These are phyloP conservation scores for Carpinus viminea DNA, from an alignment of 306 rosid genomes.

Conservation along the genomic window DNA sequence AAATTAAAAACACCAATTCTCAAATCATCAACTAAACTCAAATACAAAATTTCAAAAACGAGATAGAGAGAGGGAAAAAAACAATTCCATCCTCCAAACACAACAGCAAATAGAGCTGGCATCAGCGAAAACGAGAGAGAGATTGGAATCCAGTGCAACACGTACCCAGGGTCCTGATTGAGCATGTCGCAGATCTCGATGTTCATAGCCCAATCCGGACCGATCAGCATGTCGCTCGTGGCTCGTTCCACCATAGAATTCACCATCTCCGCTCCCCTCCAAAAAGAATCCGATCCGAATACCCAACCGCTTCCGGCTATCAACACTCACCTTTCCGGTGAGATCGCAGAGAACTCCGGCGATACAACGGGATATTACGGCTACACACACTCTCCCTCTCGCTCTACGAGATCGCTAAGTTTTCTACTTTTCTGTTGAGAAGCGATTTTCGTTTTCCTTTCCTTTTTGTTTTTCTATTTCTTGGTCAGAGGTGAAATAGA, in stretches of 20 bases:
- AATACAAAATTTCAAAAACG: neutral
- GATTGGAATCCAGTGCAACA: conserved; percentile 27
- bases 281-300: conserved; percentile 33
- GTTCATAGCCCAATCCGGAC: conserved; percentile 99
- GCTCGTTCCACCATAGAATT: conserved; percentile 94
- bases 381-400: conserved; percentile 20
- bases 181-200: conserved; percentile 96
- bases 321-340: conserved; percentile 21
- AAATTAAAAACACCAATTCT: conserved; percentile 14
- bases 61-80: neutral
- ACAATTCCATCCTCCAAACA: neutral
- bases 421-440: conserved; percentile 44
- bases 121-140: conserved; percentile 15
- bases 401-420: conserved; percentile 26
- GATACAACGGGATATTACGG: conserved; percentile 32
- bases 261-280: conserved; percentile 63
- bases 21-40: neutral
- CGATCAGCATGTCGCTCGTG: conserved; percentile 88
- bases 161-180: conserved; percentile 87
- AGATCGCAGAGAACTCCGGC: conserved; percentile 36
- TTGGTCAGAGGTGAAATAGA: conserved; percentile 13
- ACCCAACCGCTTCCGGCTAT: conserved; percentile 29
- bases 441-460: neutral
- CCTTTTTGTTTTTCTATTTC: neutral
- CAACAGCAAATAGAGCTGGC: neutral